Base-by-base conservation (phyloP, 2,329 filamentous ascomycete species). In the Ophiocordyceps camponoti-rufipedis region DNA sequence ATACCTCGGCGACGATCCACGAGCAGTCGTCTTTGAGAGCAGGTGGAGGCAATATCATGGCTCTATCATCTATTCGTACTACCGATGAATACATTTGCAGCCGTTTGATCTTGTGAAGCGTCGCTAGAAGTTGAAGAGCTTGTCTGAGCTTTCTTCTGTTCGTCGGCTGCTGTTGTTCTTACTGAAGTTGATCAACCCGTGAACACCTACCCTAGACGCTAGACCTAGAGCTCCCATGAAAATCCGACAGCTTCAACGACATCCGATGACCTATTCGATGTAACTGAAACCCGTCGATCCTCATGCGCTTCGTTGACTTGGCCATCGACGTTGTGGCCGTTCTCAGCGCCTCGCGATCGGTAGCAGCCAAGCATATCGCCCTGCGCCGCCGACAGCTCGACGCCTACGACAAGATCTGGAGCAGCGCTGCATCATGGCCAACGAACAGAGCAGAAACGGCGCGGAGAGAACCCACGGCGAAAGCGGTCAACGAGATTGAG, bases 321-420 rank as follows among this genome's bases (percentile, higher is more conserved):
- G 65, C 70, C 50, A 67, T 87, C 58, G 84, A 88, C 65, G 67
- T 82, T 54, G 76, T 79, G 52, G 75, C 79, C 49, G 69, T 88
- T 51, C 69, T 82, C 60, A 77, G 72, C 66, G 82, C 78, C 57
- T 80, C 82, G 44, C 74, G 78, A 48, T 74, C 74, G 32, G 71
- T 88, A 49, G 81, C 80, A 43, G 62, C 70, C 43, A 78, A 73
- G 58, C 78, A 81, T 60, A 57, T 74, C 43, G 74, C 73, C 48
- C 64, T 81, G 45, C 68, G 76, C 51, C 58, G 66, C 47, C 64
- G 68, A 41, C 74, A 78, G 58, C 57, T 75, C 46, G 69, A 74
- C 48, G 63, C 61, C 41, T 74, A 71, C 55, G 60, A 59, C 51
- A 62, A 61, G 49, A 66, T 65, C 4, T 72, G 69, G 33, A 70